These are phyloP conservation scores for Entomortierella lignicola DNA, from an alignment of 192 early-diverging fungal genomes.

Conservation along the genomic window DNA sequence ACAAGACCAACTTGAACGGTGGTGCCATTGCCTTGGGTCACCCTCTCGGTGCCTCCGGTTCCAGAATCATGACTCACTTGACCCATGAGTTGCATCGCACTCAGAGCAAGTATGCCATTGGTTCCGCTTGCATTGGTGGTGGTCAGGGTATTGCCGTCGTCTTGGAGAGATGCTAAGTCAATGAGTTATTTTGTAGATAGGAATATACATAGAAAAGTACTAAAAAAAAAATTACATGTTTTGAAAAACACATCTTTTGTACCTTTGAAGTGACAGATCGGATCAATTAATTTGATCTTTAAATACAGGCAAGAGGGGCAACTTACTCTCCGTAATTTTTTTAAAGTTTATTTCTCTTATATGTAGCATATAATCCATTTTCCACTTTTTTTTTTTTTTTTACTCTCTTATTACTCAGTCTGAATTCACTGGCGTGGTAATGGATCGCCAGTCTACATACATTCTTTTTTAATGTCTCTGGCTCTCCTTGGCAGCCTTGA, in stretches of 20 bases:
- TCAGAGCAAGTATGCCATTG: slow-evolving; percentile 87
- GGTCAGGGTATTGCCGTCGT: slow-evolving; percentile 67
- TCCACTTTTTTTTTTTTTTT: slow-evolving; percentile 5
- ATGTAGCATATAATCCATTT: background rate
- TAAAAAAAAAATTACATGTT: background rate
- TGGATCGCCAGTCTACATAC: background rate
- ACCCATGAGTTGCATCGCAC: slow-evolving; percentile 86
- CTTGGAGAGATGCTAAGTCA: slow-evolving; percentile 29
- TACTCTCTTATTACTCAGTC: background rate
- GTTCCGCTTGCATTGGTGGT: slow-evolving; percentile 96
- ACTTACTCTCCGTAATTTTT: no score
- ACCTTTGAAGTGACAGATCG: no score
- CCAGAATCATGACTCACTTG: slow-evolving; percentile 93
- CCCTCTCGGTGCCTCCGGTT: slow-evolving; percentile 95
- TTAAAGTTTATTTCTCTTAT: no score
- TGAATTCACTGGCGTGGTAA: background rate
- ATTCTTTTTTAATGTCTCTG: slow-evolving; percentile 25
- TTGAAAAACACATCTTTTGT: no score
- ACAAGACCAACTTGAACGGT: slow-evolving; percentile 87
- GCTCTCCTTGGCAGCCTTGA: slow-evolving; percentile 77
- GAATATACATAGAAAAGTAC: background rate
- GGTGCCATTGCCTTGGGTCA: slow-evolving; percentile 96
- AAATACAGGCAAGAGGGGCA: no score
- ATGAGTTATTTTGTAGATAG: background rate
- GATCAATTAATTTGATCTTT: no score